phyloP scores from a whole-genome alignment of 2,329 filamentous ascomycete species.

The Magnaporthales sp. region DNA sequence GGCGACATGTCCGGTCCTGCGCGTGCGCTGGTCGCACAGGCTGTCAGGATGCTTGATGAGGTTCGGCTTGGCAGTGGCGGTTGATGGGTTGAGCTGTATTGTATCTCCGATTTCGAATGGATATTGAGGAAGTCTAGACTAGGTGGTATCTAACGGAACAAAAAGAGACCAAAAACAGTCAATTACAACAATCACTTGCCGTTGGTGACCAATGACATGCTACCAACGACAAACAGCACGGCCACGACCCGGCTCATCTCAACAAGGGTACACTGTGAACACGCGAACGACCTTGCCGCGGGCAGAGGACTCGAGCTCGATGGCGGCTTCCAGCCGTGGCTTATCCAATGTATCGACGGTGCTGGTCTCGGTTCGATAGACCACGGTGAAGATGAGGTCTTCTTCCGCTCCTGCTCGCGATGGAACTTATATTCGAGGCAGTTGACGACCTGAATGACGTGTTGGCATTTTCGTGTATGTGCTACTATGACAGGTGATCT shows the following conservation, averaged over 20 bases:
- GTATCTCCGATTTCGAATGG: neutral
- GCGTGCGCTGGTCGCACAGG: neutral
- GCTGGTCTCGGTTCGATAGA: neutral
- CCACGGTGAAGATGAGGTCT: neutral
- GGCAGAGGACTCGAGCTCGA: neutral
- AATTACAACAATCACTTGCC: too few species aligned
- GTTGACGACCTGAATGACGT: slow-evolving; percentile 1
- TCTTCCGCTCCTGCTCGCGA: neutral
- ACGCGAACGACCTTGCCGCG: slow-evolving; percentile 6
- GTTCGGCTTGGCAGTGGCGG: neutral
- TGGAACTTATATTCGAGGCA: slow-evolving; percentile 3
- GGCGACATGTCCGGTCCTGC: neutral
- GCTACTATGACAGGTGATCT: neutral
- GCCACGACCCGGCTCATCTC: slow-evolving; percentile 11
- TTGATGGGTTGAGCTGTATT: neutral
- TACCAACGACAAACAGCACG: slow-evolving; percentile 15
- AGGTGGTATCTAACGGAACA: neutral
- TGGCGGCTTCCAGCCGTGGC: neutral
- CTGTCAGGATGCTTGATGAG: neutral
- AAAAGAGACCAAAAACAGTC: slow-evolving; percentile 6
- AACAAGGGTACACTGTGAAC: slow-evolving; percentile 10
- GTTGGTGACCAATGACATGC: slow-evolving; percentile 8
- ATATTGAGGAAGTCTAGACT: neutral
- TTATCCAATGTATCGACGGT: slow-evolving; percentile 4
- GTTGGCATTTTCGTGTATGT: neutral